A percentile compares a stretch with the other conserved stretches of the same genome.
phyloP scores from a whole-genome alignment of 2,329 filamentous ascomycete species.

The Trichoderma endophyticum region DNA sequence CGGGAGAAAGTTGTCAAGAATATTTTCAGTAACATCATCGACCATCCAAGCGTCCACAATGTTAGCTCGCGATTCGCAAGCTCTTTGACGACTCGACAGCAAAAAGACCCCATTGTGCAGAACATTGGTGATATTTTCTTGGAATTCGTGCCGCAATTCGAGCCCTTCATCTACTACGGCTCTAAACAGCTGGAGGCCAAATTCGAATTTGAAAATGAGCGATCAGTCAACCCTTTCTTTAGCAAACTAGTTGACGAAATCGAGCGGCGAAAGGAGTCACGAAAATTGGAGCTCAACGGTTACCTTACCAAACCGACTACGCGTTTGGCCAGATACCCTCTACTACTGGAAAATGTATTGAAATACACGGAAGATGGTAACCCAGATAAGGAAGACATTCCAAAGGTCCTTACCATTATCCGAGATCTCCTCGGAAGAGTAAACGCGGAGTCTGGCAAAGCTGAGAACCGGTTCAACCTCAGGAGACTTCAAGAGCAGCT shows the following conservation, averaged over 20 bases:
- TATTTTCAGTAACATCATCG: conserved; percentile 94
- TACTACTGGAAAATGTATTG: conserved; percentile 84
- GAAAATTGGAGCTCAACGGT: conserved; percentile 94
- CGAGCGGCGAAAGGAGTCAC: conserved; percentile 90
- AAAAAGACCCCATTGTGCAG: conserved; percentile 82
- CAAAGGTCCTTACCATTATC: conserved; percentile 82
- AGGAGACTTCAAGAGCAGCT: conserved; percentile 88
- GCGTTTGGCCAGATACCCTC: conserved; percentile 85
- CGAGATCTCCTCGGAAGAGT: conserved; percentile 82
- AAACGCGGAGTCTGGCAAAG: conserved; percentile 93
- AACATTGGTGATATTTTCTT: conserved; percentile 93
- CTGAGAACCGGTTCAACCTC: conserved; percentile 95
- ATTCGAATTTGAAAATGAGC: conserved; percentile 96
- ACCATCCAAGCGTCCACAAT: conserved; percentile 73
- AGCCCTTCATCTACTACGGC: conserved; percentile 94
- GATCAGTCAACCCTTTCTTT: conserved; percentile 79
- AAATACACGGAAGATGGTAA: conserved; percentile 90
- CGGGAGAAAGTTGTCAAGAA: conserved; percentile 88
- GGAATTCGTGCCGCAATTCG: conserved; percentile 86
- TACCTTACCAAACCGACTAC: conserved; percentile 98
- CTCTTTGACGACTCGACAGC: conserved; percentile 83
- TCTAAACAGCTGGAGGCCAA: conserved; percentile 95
- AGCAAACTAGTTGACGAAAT: conserved; percentile 93
- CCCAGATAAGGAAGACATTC: conserved; percentile 87
- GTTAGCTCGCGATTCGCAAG: conserved; percentile 89